Base-by-base conservation (phyloP, 2,329 filamentous ascomycete species). In the Trichoderma atroviride region DNA sequence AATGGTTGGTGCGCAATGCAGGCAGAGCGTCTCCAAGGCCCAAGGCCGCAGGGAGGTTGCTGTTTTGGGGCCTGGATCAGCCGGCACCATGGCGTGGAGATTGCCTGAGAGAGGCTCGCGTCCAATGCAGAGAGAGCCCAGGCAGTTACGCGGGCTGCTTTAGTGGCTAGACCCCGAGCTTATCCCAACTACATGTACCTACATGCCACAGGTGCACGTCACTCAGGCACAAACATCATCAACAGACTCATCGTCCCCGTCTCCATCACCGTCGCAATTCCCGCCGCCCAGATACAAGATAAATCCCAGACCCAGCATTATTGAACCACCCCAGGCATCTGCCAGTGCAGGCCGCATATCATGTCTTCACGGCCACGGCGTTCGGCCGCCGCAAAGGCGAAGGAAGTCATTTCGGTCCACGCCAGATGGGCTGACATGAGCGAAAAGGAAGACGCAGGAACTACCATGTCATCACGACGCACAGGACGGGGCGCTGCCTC, bases 341-440 rank as follows among this genome's bases (percentile, higher is more conserved):
- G 68, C 56, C 3, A 70, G 63, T 56, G 63, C 69, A 62, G 56
- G 31, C 64, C 35, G 37, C 47, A 43, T 27, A 74, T 69, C 71
- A 86, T 86, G 84, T 73, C 83, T 57, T 80, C 82, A 37, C 83
- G 85, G 69, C 85, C 85, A 53, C 83, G 81, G 63, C 80, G 82
- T 55, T 82, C 81, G 27, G 81, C 82, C 33, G 81, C 81, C 69
- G 74, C 79, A 58, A 82, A 77, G 76, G 82, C 82, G 56, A 80
- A 79, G 64, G 79, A 83, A 72, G 79, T 79, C 68, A 82, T 83
- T 73, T 81, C 81, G 70, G 80, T 78, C 47, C 79, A 81, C 71
- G 78, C 79, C 69, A 80, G 75, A 76, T 80, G 78, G 79, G 78
- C 80, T 81, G 78, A 81, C 78, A 76, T 76, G 70, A 77, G 74